Percentiles rank a stretch among this genome's conserved stretches.
Evolutionary conservation across 2,329 filamentous ascomycete genomes (phyloP).

Genomic region (Cladosporium sphaerospermum): DNA sequence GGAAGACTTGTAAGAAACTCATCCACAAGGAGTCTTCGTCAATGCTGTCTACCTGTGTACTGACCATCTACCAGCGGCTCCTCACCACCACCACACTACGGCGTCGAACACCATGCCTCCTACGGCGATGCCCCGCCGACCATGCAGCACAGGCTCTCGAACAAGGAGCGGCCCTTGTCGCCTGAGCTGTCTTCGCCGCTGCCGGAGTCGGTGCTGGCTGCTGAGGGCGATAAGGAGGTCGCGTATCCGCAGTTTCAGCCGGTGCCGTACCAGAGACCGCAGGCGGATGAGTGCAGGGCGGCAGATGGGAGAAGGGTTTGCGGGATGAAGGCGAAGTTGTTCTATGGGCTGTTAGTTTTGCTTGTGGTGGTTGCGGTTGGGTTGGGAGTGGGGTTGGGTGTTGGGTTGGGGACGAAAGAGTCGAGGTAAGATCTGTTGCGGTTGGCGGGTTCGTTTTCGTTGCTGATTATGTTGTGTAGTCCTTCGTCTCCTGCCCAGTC

Average conservation of each 20-base stretch:
- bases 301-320: conserved; percentile 16
- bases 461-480: not conserved
- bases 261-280: conserved; percentile 12
- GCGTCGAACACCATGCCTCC: conserved; percentile 15
- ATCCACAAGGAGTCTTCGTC: not conserved
- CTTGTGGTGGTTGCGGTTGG: conserved; percentile 28
- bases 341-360: conserved; percentile 18
- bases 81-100: conserved; percentile 20
- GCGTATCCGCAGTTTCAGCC: conserved; percentile 15
- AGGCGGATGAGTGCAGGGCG: not conserved
- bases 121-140: conserved; percentile 13
- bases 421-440: conserved; percentile 18
- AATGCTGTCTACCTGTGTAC: not conserved
- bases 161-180: conserved; percentile 20
- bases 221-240: conserved; percentile 28
- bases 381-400: conserved; percentile 33
- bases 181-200: conserved; percentile 23
- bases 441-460: not conserved
- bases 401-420: conserved; percentile 31
- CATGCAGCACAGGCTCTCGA: conserved; percentile 16
- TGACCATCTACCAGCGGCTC: conserved; percentile 14
- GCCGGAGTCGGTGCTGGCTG: conserved; percentile 22
- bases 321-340: conserved; percentile 16
- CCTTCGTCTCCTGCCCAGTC: not conserved
- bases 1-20: conserved; percentile 23